Evolutionary conservation across 1,284 basidiomycete species (phyloP).

Genomic region (Ustilago bromivora): DNA sequence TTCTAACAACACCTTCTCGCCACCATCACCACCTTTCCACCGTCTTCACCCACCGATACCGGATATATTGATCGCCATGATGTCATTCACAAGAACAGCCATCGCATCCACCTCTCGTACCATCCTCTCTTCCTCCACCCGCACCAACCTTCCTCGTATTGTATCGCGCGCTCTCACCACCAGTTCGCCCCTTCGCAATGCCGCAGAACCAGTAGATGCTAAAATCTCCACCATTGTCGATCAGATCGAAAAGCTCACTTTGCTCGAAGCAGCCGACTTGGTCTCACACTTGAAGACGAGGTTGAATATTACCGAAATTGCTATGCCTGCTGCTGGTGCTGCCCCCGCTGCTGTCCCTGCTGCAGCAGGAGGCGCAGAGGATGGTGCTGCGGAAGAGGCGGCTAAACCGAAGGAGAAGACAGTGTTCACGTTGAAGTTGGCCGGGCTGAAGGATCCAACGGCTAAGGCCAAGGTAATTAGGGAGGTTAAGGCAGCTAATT

Average conservation of each 20-base stretch:
- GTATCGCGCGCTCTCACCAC: conserved; percentile 20
- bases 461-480: conserved; percentile 93
- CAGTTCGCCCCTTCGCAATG: conserved; percentile 16
- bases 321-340: conserved; percentile 84
- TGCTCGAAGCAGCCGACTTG: conserved; percentile 97
- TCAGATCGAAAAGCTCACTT: conserved; percentile 87
- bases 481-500: conserved; percentile 85
- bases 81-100: conserved; percentile 25
- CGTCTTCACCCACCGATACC: neutral
- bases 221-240: conserved; percentile 88
- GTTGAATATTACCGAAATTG: conserved; percentile 97
- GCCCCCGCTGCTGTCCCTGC: conserved; percentile 37
- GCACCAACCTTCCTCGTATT: conserved; percentile 10
- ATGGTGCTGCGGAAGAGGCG: conserved; percentile 74
- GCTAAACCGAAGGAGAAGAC: conserved; percentile 99
- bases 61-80: conserved; percentile 5
- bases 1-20: neutral
- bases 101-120: conserved; percentile 38
- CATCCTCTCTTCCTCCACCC: conserved; percentile 8
- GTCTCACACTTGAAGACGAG: conserved; percentile 91
- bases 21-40: conserved; percentile 5
- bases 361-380: conserved; percentile 20
- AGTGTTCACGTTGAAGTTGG: conserved; percentile 85
- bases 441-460: conserved; percentile 63
- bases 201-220: conserved; percentile 69